Evolutionary conservation across 345 rosid genomes (phyloP), one percentile per base, ranked within the genome.

Genomic region (Boechera stricta): DNA sequence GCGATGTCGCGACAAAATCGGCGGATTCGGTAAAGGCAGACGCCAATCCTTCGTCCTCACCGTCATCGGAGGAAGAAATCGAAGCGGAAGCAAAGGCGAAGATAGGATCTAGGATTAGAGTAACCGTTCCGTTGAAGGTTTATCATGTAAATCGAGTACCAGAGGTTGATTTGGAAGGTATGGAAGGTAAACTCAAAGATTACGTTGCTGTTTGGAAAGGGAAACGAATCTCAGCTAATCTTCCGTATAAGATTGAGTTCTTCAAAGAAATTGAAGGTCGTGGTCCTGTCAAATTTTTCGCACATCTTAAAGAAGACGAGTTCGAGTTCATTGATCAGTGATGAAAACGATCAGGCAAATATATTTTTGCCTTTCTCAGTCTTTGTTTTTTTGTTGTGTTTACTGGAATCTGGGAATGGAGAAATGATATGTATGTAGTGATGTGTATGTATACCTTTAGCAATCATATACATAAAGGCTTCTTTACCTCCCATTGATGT

Each of bases 251-350:
- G 83, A 83, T 92, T 12, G 82, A 89, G 86, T 90, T 94, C 35
- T 54, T 82, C n/a, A 71, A 71, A 31, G 87, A 88, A 10, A 31
- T 90, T 64, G 86, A 82, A 77, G 97, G 87, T 53, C 86, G 91
- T 11, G 90, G 93, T 33, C 62, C 79, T 70, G 96, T 94, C 53
- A 94, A 92, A 82, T 91, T 92, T 79, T 60, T 80, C 0, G 84
- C 90, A 6, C 98, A 94, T 82, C 93, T 94, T 73, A 90, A 77
- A 81, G 92, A 90, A 32, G 92, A 90, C 8, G 98, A 94, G 82
- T 86, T 91, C 67, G 93, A 86, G 58, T 87, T 69, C 80, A 83
- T 86, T 48, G 93, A 87, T 67, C 70, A 65, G 1, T 77, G 73
- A 64, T 47, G 2, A 21, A 16, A 48, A 4, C 16, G 16, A 13